These are phyloP conservation scores for Cucumis variabilis DNA, from an alignment of 331 rosid genomes.

Conservation along the genomic window DNA sequence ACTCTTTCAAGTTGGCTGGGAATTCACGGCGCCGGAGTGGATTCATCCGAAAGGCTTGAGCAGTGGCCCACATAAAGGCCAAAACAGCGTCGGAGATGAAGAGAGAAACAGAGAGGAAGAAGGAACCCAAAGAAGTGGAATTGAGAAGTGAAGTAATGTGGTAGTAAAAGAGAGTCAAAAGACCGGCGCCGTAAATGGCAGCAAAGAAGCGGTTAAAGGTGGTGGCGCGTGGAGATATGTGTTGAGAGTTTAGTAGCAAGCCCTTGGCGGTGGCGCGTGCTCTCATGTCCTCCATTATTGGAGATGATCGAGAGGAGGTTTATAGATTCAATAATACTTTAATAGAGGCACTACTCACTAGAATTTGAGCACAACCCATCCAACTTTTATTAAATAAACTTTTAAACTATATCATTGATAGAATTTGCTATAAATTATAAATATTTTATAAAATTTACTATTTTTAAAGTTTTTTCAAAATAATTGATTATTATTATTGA, in stretches of 20 bases:
- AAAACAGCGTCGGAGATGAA: slow-evolving; percentile 41
- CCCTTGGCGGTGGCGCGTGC: neutral
- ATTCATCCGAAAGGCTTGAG: slow-evolving; percentile 42
- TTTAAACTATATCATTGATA: too few relatives aligned
- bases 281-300: too few relatives aligned
- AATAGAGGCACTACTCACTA: too few relatives aligned
- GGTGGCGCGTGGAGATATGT: slow-evolving; percentile 30
- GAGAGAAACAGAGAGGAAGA: slow-evolving; percentile 39
- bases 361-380: too few relatives aligned
- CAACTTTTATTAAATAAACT: too few relatives aligned
- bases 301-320: too few relatives aligned
- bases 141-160: slow-evolving; percentile 33
- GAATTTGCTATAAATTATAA: too few relatives aligned
- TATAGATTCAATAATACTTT: too few relatives aligned
- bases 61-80: slow-evolving; percentile 39
- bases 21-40: slow-evolving; percentile 36
- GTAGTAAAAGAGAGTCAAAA: slow-evolving; percentile 39
- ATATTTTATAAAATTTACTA: too few relatives aligned
- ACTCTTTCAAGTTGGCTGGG: slow-evolving; percentile 24
- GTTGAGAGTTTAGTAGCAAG: slow-evolving; percentile 33
- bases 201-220: slow-evolving; percentile 39
- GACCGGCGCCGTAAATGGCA: slow-evolving; percentile 24
- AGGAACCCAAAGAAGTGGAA: slow-evolving; percentile 28
- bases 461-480: too few relatives aligned
- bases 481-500: too few relatives aligned